Conservation (phyloP, 2,329 filamentous ascomycete genomes). For the Ascochyta clinopodiicola region DNA sequence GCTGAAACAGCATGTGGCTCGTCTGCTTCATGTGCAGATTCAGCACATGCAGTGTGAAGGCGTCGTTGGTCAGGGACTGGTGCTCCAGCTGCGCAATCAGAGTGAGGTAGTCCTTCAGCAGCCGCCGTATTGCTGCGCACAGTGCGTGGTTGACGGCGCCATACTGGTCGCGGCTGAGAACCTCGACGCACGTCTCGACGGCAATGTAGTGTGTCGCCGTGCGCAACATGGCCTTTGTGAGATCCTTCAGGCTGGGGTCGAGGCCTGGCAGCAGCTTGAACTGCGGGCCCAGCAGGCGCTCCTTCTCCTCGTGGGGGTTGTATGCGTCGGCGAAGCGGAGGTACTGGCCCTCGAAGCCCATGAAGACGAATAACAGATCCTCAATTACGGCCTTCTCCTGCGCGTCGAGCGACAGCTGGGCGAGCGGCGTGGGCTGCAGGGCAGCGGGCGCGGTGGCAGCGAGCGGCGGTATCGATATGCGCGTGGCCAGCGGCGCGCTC, state of each 20-base stretch:
- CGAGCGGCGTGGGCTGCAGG: constrained; percentile 71
- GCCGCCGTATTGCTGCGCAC: constrained; percentile 90
- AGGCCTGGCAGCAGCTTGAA: constrained; percentile 83
- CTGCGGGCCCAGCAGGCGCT: constrained; percentile 79
- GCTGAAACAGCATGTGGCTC: constrained; percentile 86
- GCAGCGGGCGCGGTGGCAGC: constrained; percentile 71
- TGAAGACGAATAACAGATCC: constrained; percentile 91
- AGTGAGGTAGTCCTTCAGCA: constrained; percentile 91
- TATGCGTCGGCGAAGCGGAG: constrained; percentile 85
- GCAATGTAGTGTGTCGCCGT: constrained; percentile 95
- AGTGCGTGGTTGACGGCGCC: constrained; percentile 94
- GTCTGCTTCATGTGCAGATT: constrained; percentile 91
- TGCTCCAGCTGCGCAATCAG: constrained; percentile 93
- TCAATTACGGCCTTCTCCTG: constrained; percentile 90
- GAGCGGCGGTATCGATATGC: constrained; percentile 67
- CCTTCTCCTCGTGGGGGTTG: constrained; percentile 83
- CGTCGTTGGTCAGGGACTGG: constrained; percentile 85
- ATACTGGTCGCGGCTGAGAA: constrained; percentile 91
- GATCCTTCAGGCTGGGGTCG: constrained; percentile 87
- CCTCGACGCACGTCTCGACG: constrained; percentile 89
- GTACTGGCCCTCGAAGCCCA: constrained; percentile 99
- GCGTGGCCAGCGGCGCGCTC: constrained; percentile 74
- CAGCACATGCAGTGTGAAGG: constrained; percentile 90
- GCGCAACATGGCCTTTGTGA: constrained; percentile 86
- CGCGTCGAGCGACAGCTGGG: constrained; percentile 74